Percentiles rank a stretch among this genome's conserved stretches.
Conservation (phyloP, 139 green algal genomes). For the Marvania coccoides region DNA sequence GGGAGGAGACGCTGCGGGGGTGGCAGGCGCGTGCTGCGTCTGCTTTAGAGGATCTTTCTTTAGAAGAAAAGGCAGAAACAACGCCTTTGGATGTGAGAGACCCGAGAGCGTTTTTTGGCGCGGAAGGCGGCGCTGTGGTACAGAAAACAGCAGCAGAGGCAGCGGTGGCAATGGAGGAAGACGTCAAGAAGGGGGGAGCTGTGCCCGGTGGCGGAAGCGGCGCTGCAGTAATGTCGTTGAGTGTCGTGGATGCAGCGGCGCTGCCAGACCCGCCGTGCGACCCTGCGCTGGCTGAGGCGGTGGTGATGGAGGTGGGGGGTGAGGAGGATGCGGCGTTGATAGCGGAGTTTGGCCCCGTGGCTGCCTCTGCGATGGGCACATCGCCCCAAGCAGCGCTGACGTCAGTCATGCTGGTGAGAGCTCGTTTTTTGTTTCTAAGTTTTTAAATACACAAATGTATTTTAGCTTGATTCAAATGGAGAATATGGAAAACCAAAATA, state of each 20-base stretch:
- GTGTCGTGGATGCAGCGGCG: background rate
- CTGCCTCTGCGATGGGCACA: background rate
- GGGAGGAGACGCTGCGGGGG: background rate
- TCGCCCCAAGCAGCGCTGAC: slow-evolving; percentile 17
- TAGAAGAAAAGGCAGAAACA: background rate
- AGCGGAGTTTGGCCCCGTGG: slow-evolving; percentile 20
- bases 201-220: background rate
- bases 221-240: background rate
- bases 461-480: too few relatives aligned
- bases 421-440: too few relatives aligned
- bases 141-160: background rate
- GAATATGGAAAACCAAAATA: too few relatives aligned
- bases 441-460: too few relatives aligned
- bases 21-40: slow-evolving; percentile 18
- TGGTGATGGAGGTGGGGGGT: slow-evolving; percentile 16
- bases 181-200: background rate
- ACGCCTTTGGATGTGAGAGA: background rate
- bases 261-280: slow-evolving; percentile 12
- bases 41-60: slow-evolving; percentile 11
- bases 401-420: slow-evolving; percentile 8
- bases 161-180: background rate
- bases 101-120: background rate
- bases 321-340: slow-evolving; percentile 12
- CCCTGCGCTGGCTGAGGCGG: background rate
- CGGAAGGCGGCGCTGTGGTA: background rate